A percentile compares a stretch with the other conserved stretches of the same genome.
phyloP scores from a whole-genome alignment of 108 stramenopile species.

The Schizochytrium sp. region DNA sequence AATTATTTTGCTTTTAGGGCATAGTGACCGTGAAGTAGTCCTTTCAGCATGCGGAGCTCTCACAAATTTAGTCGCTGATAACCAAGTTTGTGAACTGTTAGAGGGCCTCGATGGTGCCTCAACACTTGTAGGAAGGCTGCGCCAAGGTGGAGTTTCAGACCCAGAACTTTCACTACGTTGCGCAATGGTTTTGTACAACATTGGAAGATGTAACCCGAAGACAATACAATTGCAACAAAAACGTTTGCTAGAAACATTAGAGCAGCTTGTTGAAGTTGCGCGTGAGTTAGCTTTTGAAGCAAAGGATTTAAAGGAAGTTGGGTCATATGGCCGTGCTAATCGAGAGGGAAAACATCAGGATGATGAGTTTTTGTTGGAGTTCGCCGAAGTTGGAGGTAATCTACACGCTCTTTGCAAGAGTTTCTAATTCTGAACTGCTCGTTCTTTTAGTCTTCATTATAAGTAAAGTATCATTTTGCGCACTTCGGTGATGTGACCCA shows the following conservation, averaged over 20 bases:
- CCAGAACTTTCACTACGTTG: slow-evolving; percentile 27
- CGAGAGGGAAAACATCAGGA: background rate
- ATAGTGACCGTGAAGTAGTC: slow-evolving; percentile 14
- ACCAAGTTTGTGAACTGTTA: background rate
- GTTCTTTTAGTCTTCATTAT: too few species aligned
- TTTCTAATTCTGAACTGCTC: background rate
- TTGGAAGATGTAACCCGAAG: background rate
- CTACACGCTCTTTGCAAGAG: background rate
- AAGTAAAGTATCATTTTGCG: too few species aligned
- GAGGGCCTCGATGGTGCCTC: background rate
- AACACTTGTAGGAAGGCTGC: background rate
- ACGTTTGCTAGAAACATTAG: background rate
- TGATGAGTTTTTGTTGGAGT: background rate
- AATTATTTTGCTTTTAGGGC: background rate
- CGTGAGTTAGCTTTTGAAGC: background rate
- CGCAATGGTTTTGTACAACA: slow-evolving; percentile 8
- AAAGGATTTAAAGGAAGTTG: background rate
- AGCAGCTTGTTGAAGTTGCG: slow-evolving; percentile 46
- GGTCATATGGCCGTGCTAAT: background rate
- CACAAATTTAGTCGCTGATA: slow-evolving; percentile 5
- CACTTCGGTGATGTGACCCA: too few species aligned
- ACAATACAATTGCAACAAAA: background rate
- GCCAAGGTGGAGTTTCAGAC: slow-evolving; percentile 27
- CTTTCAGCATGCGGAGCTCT: slow-evolving; percentile 16
- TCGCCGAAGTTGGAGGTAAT: background rate